Conservation (phyloP, 495 filamentous ascomycete genomes). For the Hyaloscypha hepaticicola region DNA sequence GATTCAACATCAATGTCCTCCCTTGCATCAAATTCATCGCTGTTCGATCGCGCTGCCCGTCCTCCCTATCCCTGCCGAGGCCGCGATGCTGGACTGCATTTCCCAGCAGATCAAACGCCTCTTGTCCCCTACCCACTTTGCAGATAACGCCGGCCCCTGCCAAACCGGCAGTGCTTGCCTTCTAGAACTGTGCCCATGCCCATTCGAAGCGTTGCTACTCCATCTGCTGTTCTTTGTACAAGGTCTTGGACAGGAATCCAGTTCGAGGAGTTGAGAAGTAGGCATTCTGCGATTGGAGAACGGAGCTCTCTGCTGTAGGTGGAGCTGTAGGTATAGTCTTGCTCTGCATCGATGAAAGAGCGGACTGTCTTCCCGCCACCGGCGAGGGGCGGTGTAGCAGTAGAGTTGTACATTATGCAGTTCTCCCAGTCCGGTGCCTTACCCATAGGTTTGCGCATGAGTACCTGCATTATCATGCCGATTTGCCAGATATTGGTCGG, state of each 20-base stretch:
- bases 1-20: slow-evolving; percentile 1
- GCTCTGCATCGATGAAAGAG: not conserved
- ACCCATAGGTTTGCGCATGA: not conserved
- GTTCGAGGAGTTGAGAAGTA: not conserved
- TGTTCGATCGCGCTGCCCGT: not conserved
- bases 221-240: not conserved
- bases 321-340: not conserved
- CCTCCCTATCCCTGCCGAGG: not conserved
- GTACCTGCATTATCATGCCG: slow-evolving; percentile 7
- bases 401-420: not conserved
- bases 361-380: not conserved
- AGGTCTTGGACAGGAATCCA: not conserved
- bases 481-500: slow-evolving; percentile 21
- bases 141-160: not conserved
- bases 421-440: not conserved
- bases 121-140: not conserved
- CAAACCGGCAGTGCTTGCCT: not conserved
- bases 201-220: not conserved
- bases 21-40: not conserved
- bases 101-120: not conserved
- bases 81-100: not conserved
- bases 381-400: not conserved
- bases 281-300: slow-evolving; percentile 2
- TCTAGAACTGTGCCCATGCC: not conserved
- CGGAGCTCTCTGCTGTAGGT: slow-evolving; percentile 1